Conservation (phyloP, 2,329 filamentous ascomycete genomes). For the Aspergillus sp. region DNA sequence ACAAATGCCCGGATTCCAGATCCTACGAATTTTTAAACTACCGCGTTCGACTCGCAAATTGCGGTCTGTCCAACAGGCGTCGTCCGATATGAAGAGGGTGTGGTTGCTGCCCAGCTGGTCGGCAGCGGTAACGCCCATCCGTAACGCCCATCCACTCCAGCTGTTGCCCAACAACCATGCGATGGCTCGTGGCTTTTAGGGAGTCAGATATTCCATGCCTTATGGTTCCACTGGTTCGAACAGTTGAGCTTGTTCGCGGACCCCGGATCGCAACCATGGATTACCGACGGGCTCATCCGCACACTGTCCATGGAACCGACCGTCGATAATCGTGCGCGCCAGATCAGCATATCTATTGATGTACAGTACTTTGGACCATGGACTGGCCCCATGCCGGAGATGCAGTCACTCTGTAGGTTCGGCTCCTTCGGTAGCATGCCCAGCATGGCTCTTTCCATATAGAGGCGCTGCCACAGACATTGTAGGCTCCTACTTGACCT, state of each 20-base stretch:
- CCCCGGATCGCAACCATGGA: constrained; percentile 1
- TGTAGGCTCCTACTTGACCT: background rate
- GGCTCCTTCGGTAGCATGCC: background rate
- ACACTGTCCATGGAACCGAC: constrained; percentile 7
- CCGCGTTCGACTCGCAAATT: constrained; percentile 15
- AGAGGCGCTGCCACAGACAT: background rate
- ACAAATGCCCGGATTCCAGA: background rate
- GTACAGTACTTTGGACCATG: background rate
- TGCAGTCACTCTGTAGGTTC: background rate
- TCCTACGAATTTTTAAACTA: constrained; percentile 10
- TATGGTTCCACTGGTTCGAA: constrained; percentile 16
- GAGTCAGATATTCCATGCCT: constrained; percentile 8
- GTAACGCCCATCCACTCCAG: constrained; percentile 35
- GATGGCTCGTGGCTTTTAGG: background rate
- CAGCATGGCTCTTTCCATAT: background rate
- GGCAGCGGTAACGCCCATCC: constrained; percentile 37
- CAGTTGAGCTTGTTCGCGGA: background rate
- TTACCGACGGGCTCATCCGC: constrained; percentile 8
- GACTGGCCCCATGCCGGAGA: background rate
- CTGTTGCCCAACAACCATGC: constrained; percentile 14
- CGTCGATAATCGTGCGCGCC: background rate
- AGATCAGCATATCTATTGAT: background rate
- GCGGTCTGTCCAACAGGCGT: constrained; percentile 22
- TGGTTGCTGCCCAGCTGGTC: constrained; percentile 39
- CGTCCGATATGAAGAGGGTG: constrained; percentile 14